Conservation (phyloP, 2,329 filamentous ascomycete species). For the Amphichorda felina region DNA sequence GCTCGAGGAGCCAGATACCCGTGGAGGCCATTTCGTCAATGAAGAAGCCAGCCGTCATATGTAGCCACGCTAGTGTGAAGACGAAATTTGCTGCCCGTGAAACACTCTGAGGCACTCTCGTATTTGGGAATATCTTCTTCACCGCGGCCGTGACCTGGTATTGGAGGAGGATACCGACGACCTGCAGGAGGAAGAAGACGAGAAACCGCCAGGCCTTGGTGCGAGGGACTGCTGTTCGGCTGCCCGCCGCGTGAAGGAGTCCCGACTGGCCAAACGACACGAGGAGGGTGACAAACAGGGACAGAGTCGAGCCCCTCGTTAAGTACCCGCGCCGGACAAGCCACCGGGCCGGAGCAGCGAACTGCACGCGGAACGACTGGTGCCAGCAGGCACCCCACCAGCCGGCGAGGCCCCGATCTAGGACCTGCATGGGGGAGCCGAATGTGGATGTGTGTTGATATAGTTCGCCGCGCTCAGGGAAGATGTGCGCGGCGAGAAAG, state of each 20-base stretch:
- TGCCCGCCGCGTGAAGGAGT: slow-evolving; percentile 59
- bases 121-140: too few species aligned
- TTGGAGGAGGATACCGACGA: slow-evolving; percentile 53
- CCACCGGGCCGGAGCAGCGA: slow-evolving; percentile 45
- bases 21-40: slow-evolving; percentile 63
- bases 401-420: slow-evolving; percentile 62
- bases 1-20: slow-evolving; percentile 72
- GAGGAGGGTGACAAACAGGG: slow-evolving; percentile 16
- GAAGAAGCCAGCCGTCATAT: slow-evolving; percentile 51
- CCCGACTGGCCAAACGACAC: slow-evolving; percentile 52
- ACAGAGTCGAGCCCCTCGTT: slow-evolving; percentile 12
- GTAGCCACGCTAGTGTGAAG: slow-evolving; percentile 56
- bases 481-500: slow-evolving; percentile 32
- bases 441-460: slow-evolving; percentile 44
- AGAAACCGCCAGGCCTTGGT: slow-evolving; percentile 40
- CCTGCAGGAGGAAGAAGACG: slow-evolving; percentile 63
- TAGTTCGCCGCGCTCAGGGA: slow-evolving; percentile 36
- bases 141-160: slow-evolving; percentile 5
- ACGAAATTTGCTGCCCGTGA: slow-evolving; percentile 41
- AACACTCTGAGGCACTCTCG: too few species aligned
- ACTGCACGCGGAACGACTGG: slow-evolving; percentile 70
- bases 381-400: slow-evolving; percentile 89
- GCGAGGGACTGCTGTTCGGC: slow-evolving; percentile 48
- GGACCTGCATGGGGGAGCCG: slow-evolving; percentile 40
- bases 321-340: slow-evolving; percentile 29